These are phyloP conservation scores for Aethionema arabicum DNA, from an alignment of 345 rosid genomes.

Conservation along the genomic window DNA sequence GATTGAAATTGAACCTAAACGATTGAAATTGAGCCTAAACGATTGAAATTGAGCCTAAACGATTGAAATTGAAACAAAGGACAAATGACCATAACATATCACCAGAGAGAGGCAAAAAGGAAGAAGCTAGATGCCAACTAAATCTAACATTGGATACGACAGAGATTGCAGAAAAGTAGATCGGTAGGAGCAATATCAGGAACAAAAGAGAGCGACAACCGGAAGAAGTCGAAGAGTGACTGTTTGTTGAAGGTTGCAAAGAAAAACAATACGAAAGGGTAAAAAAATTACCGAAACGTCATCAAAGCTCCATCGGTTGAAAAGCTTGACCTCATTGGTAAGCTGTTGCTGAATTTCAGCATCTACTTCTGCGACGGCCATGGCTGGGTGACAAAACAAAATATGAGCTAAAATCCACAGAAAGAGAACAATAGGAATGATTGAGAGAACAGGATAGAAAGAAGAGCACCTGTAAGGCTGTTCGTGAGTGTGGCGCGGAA, in stretches of 20 bases:
- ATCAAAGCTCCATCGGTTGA: constrained; percentile 83
- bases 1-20: neutral
- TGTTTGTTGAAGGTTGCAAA: neutral
- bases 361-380: constrained; percentile 37
- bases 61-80: neutral
- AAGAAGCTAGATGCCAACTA: constrained; percentile 7
- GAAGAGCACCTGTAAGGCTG: too few relatives aligned
- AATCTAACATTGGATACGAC: neutral
- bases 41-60: neutral
- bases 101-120: too few relatives aligned
- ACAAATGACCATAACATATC: neutral
- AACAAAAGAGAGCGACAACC: neutral
- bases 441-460: too few relatives aligned
- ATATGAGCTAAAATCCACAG: constrained; percentile 5
- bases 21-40: neutral
- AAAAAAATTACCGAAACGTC: constrained; percentile 53
- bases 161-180: neutral
- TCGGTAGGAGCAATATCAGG: neutral
- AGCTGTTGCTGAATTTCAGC: constrained; percentile 36
- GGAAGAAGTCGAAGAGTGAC: neutral
- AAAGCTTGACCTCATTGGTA: constrained; percentile 57
- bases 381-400: constrained; percentile 20
- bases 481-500: too few relatives aligned
- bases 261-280: neutral
- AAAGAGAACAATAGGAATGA: too few relatives aligned